Base-by-base conservation (phyloP, 2,329 filamentous ascomycete species). In the Eurotiales sp. region DNA sequence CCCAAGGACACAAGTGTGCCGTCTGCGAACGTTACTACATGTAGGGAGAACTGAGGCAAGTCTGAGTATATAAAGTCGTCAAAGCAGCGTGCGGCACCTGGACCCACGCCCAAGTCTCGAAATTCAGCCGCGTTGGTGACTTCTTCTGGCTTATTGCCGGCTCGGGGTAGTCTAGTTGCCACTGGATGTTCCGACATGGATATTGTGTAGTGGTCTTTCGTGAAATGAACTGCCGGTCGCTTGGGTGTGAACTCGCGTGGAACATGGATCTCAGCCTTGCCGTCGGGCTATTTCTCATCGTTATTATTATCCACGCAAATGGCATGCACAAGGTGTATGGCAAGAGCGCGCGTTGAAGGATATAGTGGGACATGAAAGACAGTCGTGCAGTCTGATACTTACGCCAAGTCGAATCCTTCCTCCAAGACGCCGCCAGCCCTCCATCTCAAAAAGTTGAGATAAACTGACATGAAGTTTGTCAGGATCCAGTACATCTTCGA, bases 1-100 rank as follows among this genome's bases (percentile, higher is more conserved):
- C n/a, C 21, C 19, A 47, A 11, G 15, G 22, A 34, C 17, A 47
- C 44, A 36, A 47, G 23, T 17, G 44, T 47, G 15, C 44, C 30
- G 23, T 47, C 44, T 4, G 8, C 21, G 10, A 47, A 47, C 11
- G 44, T 37, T 25, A 15, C 30, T 29, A 47, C 30, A 30, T 47
- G 44, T 2, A 47, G 30, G n/a, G 44, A 22, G 30, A 47, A 47
- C 21, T 25, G 44, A 11, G 44, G 44, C n/a, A 47, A 19, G 17
- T 47, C 44, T 10, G 30, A 47, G 22, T 47, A 25, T 12, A 47
- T 47, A 17, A 34, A 47, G 36, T 47, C 44, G 17, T 47, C 44
- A 17, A 47, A 47, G 12, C 27, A 34, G 6, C 44, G 44, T 19
- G 44, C 8, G 3, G 36, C 30, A 21, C 30, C 44, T 14, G 44